A percentile compares a stretch with the other conserved stretches of the same genome.
These are phyloP conservation scores for Lotmaria passim DNA, from an alignment of 208 protist species.

Conservation along the genomic window DNA sequence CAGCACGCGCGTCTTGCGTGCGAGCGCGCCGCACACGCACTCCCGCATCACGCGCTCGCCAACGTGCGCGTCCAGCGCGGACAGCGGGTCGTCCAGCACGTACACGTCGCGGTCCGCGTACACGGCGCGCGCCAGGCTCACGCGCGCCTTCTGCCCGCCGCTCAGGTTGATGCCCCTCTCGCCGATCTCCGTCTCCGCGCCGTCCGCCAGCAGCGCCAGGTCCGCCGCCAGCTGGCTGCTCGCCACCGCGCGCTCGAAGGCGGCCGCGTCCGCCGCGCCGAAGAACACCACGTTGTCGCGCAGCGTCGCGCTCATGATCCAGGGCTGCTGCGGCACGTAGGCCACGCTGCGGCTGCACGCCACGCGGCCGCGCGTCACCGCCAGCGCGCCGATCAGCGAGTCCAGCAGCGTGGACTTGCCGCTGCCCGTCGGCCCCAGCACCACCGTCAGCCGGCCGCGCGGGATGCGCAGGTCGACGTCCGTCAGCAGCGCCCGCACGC, in stretches of 20 bases:
- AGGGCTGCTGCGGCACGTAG: constrained; percentile 91
- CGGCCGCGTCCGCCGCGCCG: constrained; percentile 43
- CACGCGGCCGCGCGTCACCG: constrained; percentile 44
- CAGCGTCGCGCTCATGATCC: constrained; percentile 91
- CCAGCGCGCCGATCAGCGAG: constrained; percentile 47
- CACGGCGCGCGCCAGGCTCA: no score
- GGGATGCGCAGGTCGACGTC: constrained; percentile 53
- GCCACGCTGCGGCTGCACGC: constrained; percentile 46
- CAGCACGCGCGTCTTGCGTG: constrained; percentile 85
- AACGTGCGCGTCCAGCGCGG: no score
- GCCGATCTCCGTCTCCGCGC: constrained; percentile 87
- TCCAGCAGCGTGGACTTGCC: constrained; percentile 66
- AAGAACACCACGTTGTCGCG: constrained; percentile 94
- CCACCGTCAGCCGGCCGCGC: constrained; percentile 48
- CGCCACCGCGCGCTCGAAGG: constrained; percentile 58
- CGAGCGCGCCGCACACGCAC: constrained; percentile 60
- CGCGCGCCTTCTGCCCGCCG: no score
- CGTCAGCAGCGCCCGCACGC: constrained; percentile 39
- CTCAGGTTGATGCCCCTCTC: constrained; percentile 83
- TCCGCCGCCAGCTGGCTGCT: constrained; percentile 80
- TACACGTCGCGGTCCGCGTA: no score
- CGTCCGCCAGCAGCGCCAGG: constrained; percentile 75
- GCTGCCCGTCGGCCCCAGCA: constrained; percentile 53
- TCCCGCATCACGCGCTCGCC: constrained; percentile 59
- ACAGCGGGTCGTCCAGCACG: no score